Base-by-base conservation (phyloP, 257 asterid genomes). In the Fraxinus americana region DNA sequence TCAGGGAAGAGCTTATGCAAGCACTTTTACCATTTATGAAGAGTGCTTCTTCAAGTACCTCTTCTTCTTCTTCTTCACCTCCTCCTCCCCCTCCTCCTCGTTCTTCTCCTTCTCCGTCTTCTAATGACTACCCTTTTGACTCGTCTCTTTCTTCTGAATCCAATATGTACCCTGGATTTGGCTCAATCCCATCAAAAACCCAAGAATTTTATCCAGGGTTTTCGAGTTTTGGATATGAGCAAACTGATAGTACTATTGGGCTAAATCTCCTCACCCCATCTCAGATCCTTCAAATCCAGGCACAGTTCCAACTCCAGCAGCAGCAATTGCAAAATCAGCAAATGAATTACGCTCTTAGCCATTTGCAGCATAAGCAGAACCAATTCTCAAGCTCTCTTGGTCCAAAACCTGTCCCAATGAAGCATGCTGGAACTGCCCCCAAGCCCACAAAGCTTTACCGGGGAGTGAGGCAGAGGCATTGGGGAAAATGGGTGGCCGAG, bases 401-500 rank as follows among this genome's bases (percentile, higher is more conserved):
- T 70, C 94, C 86, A 1, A 90, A 86, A 50, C 85, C 94, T 59
- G 91, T 84, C 78, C 84, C 78, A 0, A 91, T 92, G 98, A 92
- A 94, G 81, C 87, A 85, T 34, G 34, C 82, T 21, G 94, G 90
- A 14, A 19, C 87, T 68, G 81, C 87, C 25, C 68, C 75, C 0
- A 93, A 93, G 83, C 81, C 97, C 3, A 41, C 82, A 1, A 93
- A 92, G 85, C 97, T 94, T 34, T 94, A 89, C 92, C 75, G 98
- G 76, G 98, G 97, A 45, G 97, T 94, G 71, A 78, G 97, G 87
- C 98, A 94, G 87, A 71, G 98, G 27, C 98, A 94, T 66, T 92
- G 97, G 98, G 98, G 98, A 36, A 93, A 93, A 84, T 93, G 98
- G 98, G 98, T 93, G 2, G 97, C 97, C 14, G 98, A 93, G 71